phyloP scores from a whole-genome alignment of 2,329 filamentous ascomycete genomes.

The Aspergillus sp. region DNA sequence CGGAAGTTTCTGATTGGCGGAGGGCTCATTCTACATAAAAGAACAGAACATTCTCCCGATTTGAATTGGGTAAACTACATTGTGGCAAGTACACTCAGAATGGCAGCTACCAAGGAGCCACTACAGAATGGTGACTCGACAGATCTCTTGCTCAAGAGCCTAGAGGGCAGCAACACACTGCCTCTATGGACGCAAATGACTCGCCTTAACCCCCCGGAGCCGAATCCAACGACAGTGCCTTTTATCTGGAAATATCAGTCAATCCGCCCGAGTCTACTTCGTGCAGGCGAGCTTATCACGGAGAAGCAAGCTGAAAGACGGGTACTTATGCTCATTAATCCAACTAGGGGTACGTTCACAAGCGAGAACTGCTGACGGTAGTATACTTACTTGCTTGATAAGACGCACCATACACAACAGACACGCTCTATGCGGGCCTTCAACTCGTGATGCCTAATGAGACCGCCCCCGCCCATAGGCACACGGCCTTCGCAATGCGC shows the following conservation, averaged over 20 bases:
- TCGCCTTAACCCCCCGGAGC: conserved; percentile 47
- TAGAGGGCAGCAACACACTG: conserved; percentile 24
- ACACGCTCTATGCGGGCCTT: conserved; percentile 59
- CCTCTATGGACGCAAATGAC: conserved; percentile 54
- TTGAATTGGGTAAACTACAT: too few species aligned
- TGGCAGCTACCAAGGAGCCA: too few species aligned
- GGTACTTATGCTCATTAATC: conserved; percentile 46
- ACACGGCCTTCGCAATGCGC: conserved; percentile 57
- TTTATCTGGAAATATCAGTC: conserved; percentile 38
- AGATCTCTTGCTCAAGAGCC: conserved; percentile 20
- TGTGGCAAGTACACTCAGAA: too few species aligned
- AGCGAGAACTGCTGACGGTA: too few species aligned
- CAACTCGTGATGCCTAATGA: conserved; percentile 60
- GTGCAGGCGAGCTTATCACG: conserved; percentile 37
- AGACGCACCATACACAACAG: conserved; percentile 56
- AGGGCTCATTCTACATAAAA: too few species aligned
- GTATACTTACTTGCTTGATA: too few species aligned
- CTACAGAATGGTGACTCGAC: background rate
- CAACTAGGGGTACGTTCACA: conserved; percentile 25
- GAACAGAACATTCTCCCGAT: too few species aligned
- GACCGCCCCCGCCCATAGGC: conserved; percentile 55
- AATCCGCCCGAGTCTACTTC: conserved; percentile 36
- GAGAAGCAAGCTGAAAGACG: conserved; percentile 41
- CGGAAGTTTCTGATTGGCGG: too few species aligned
- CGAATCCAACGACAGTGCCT: conserved; percentile 46